Evolutionary conservation across 176 grass and related monocot species (phyloP), one percentile per base, ranked within the genome.

Genomic region (Eragrostis nindensis): DNA sequence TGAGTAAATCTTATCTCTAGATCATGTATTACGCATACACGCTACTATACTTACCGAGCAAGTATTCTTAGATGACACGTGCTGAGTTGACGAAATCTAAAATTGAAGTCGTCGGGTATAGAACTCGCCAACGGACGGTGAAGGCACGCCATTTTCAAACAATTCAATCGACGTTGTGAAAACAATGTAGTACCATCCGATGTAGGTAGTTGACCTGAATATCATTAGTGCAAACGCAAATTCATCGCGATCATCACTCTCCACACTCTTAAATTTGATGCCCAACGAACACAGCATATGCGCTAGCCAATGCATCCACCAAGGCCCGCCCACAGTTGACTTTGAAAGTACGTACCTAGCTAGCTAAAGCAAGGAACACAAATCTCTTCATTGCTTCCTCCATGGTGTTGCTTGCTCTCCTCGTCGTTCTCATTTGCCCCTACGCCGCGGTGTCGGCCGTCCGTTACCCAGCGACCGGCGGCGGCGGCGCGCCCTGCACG

Each of bases 401-500:
- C n/a, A 26, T 13, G 24, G 7, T 3, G 1, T 25, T 46, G 8
- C 7, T 30, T 26, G 8, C 57, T 40, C 8, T 83, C 18, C 70
- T 65, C 18, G 1, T 68, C 21, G 0, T 44, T 40, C 5, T 46
- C 1, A 1, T 12, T 15, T 74, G 46, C 0, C 39, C 60, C 1
- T 26, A 29, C 30, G 32, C 70, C 16, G 15, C 14, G 10, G 70
- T 14, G 69, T 64, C 59, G 11, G 32, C 36, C 56, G 40, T 24
- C 8, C 38, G 71, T 22, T 7, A 41, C 76, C 18, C 29, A 36
- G 18, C 21, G 19, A 0, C 55, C 29, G 13, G 38, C 11, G 41
- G 15, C 22, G 17, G 21, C 3, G 38, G 13, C 9, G 60, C 66
- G 10, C 19, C 63, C 57, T 84, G 89, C 77, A 71, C 66, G 41